These are phyloP conservation scores for Fragaria nilgerrensis DNA, from an alignment of 306 rosid genomes.

Conservation along the genomic window DNA sequence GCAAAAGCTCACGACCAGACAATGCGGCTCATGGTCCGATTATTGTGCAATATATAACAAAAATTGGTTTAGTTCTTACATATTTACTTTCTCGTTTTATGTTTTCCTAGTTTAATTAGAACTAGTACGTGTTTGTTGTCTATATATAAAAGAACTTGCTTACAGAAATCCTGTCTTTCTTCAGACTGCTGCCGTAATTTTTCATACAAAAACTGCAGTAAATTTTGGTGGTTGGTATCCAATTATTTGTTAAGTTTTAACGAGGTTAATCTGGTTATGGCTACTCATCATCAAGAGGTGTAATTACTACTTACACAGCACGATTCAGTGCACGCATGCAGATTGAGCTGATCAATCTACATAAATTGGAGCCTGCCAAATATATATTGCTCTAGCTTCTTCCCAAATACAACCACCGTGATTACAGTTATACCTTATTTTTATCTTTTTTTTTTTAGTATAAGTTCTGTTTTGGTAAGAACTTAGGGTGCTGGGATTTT, in stretches of 20 bases:
- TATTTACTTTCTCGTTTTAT: neutral
- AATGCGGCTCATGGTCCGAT: neutral
- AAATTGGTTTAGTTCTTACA: neutral
- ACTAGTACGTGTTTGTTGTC: neutral
- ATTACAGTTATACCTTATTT: neutral
- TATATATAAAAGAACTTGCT: neutral
- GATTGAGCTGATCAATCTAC: neutral
- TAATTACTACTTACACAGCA: neutral
- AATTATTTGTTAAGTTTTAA: neutral
- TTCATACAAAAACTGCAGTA: neutral
- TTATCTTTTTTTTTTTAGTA: neutral
- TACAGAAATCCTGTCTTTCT: neutral
- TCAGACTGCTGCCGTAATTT: neutral
- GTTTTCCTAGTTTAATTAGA: neutral
- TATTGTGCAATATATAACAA: neutral
- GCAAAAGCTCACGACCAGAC: neutral
- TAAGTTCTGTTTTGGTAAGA: neutral
- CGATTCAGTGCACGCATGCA: neutral
- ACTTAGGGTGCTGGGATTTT: constrained; percentile 1
- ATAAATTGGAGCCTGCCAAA: constrained; percentile 1
- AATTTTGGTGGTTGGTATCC: neutral
- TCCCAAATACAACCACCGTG: neutral
- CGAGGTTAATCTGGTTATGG: neutral
- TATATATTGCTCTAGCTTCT: neutral
- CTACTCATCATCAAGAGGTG: neutral